Evolutionary conservation across 2,329 filamentous ascomycete species (phyloP).

Genomic region (Colletotrichum sansevieriae): DNA sequence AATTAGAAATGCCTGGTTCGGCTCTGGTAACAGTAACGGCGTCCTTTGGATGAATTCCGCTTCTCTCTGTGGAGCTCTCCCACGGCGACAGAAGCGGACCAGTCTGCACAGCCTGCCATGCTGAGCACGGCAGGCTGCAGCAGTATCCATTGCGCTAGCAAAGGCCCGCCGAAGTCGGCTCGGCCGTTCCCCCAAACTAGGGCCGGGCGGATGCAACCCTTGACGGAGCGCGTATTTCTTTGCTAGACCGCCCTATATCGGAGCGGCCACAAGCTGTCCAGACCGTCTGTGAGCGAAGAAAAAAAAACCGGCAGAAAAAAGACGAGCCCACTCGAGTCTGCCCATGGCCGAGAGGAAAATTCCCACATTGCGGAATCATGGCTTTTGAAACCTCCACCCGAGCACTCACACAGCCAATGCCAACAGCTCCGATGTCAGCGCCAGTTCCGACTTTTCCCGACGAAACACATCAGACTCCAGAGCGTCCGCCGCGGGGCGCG

Average conservation of each 20-base stretch:
- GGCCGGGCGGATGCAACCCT: conserved; percentile 33
- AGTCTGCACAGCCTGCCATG: conserved; percentile 17
- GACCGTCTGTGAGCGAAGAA: conserved; percentile 11
- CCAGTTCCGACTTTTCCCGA: conserved; percentile 40
- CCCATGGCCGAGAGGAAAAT: conserved; percentile 25
- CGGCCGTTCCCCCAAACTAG: conserved; percentile 38
- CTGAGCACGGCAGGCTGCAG: not conserved
- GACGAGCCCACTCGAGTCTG: conserved; percentile 41
- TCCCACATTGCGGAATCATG: conserved; percentile 40
- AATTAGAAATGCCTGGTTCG: conserved; percentile 18
- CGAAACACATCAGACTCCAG: conserved; percentile 4
- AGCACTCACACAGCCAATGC: conserved; percentile 32
- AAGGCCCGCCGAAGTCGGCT: conserved; percentile 39
- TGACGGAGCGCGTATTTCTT: conserved; percentile 12
- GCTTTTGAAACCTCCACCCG: conserved; percentile 39
- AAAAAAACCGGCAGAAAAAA: conserved; percentile 33
- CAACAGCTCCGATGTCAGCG: conserved; percentile 34
- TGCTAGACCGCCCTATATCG: conserved; percentile 41
- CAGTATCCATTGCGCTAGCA: conserved; percentile 30
- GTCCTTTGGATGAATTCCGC: not conserved
- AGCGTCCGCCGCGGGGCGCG: conserved; percentile 26
- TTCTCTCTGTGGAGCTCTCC: conserved; percentile 23
- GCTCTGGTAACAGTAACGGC: conserved; percentile 19
- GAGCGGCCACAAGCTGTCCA: conserved; percentile 31
- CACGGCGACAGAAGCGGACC: conserved; percentile 29